These are phyloP conservation scores for Lachnellula subtilissima DNA, from an alignment of 2,329 filamentous ascomycete genomes.

Conservation along the genomic window DNA sequence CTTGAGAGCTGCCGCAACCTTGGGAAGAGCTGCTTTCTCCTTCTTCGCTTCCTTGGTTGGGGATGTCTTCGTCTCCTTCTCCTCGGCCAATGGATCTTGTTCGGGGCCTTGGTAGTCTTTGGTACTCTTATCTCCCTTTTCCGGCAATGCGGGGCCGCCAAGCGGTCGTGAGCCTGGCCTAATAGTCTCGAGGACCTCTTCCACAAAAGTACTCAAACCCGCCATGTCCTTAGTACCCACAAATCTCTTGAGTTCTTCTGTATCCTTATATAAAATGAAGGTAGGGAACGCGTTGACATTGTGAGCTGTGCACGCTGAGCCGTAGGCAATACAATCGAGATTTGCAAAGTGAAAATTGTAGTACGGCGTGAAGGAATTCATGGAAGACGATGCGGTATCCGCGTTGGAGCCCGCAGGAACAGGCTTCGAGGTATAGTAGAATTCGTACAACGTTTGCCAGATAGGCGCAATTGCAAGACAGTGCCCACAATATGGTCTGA, in stretches of 20 bases:
- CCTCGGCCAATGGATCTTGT: conserved; percentile 16
- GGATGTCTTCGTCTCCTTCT: conserved; percentile 19
- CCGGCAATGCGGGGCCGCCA: conserved; percentile 53
- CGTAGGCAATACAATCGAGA: conserved; percentile 80
- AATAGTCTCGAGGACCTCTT: conserved; percentile 69
- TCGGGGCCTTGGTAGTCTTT: conserved; percentile 21
- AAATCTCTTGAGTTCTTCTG: conserved; percentile 58
- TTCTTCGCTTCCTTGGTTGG: conserved; percentile 4
- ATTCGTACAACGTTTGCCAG: conserved; percentile 92
- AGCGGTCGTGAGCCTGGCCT: conserved; percentile 75
- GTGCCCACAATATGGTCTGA: conserved; percentile 30
- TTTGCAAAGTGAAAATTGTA: conserved; percentile 87
- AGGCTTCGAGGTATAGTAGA: conserved; percentile 75
- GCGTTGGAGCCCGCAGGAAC: conserved; percentile 32
- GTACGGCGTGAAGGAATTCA: conserved; percentile 64
- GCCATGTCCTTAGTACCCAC: conserved; percentile 64
- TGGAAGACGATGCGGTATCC: conserved; percentile 43
- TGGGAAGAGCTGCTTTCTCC: conserved; percentile 10
- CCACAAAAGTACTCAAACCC: conserved; percentile 64
- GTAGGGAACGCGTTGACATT: conserved; percentile 69
- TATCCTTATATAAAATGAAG: conserved; percentile 75
- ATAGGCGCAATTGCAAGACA: conserved; percentile 62
- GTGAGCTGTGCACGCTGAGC: conserved; percentile 68
- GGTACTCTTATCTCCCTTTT: conserved; percentile 54
- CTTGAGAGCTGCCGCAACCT: conserved; percentile 36